Evolutionary conservation across 805 yeast genomes (phyloP), one percentile per base, ranked within the genome.

Genomic region (Candida fluviatilis): DNA sequence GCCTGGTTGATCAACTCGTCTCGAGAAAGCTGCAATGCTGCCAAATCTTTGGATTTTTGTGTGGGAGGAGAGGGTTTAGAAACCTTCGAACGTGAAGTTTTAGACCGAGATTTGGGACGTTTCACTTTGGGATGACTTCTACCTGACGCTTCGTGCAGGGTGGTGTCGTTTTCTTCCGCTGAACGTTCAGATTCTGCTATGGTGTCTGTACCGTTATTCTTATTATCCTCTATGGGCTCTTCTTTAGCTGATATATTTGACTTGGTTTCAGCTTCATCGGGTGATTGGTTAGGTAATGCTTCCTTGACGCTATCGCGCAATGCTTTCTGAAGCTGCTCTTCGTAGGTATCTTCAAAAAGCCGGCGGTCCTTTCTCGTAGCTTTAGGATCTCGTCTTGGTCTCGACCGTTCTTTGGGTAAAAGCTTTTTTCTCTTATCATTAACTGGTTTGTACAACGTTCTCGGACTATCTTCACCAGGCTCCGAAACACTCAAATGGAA

Each of bases 1-100:
- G 91, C 84, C 55, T 82, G 85, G 44, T 74, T 78, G 30, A 79
- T 73, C 24, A 75, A 73, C 25, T 77, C 69, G 4, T 73, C 73
- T 38, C 66, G 66, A 2, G 60, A 50, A 17, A 51, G 27, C 41
- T 11, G 49, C 17, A 21, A 11, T 4, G 27, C 12, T 25, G 14
- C n/a, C 34, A 6, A 26, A 25, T 24, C 27, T 15, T 23, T 38
- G 6, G 52, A 51, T 25, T 55, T 59, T 4, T 58, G 49, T 11
- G 45, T 35, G 16, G 36, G 29, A 19, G 43, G 32, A 12, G 30
- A 14, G 23, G 30, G 18, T 32, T 32, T 39, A 35, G 33, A 26
- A 15, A 13, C 32, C 30, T 18, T 23, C 4, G 28, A 13, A 33
- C 37, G 11, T 3, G 32, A 10, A 12, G 29, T 15, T 36, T 31